Evolutionary conservation across 108 stramenopile genomes (phyloP), one percentile per base, ranked within the genome.

Genomic region (Cylindrotheca closterium): DNA sequence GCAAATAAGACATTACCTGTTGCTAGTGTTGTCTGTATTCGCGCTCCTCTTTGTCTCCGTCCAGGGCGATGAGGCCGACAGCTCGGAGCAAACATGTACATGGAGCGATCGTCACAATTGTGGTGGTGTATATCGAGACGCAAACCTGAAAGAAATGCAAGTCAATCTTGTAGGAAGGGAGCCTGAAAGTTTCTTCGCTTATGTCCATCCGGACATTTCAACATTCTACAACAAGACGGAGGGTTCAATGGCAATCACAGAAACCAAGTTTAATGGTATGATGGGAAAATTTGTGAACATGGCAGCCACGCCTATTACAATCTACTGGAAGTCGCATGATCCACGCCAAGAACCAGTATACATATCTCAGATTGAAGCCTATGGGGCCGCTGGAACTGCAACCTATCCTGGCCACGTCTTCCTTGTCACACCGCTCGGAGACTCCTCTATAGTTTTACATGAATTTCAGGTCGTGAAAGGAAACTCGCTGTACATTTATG

Each of bases 401-500:
- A 73, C 82, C 5, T 79, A 69, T 70, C 76, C 76, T 4, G 51
- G 58, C 19, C 82, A 83, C 47, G 10, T 53, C 1, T 83, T 83
- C 65, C 32, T 62, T 12, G 63, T 79, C 28, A 71, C 64, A 27
- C 32, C 49, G 19, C 51, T 47, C 0, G 47, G 63, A 34, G 56
- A 68, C 27, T 52, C 56, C 2, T 4, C 3, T 2, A 67, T 26
- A 0, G 54, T 79, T 4, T 53, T 77, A 26, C 22, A 59, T 18
- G 2, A 64, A 26, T 83, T 55, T 49, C 52, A 12, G 10, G 60
- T 73, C 42, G 22, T 48, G 19, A 17, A 30, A 56, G 66, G 32
- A 18, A 68, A 79, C 30, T 60, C 74, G 4, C 68, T 91, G 17
- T 86, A 86, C 60, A 73, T 60, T 25, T 87, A 91, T 52, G 86